Evolutionary conservation across 1,284 basidiomycete genomes (phyloP).

Genomic region (Porodaedalea pini): DNA sequence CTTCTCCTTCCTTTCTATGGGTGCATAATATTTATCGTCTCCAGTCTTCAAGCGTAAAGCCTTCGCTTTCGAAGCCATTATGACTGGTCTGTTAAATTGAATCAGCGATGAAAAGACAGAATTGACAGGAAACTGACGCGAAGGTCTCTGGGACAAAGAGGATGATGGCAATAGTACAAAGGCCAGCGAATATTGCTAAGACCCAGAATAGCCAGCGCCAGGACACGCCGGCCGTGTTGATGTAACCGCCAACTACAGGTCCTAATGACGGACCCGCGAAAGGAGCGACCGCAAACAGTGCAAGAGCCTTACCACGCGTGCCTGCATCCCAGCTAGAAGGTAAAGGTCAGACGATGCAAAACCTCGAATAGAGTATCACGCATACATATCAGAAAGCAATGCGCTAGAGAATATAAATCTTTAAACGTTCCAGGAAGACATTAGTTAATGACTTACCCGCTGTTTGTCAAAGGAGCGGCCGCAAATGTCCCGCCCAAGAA

Average conservation of each 20-base stretch:
- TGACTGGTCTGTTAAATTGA: slow-evolving; percentile 36
- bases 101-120: too few relatives aligned
- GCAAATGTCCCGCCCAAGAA: slow-evolving; percentile 66
- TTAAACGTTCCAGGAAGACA: not conserved
- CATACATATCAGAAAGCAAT: slow-evolving; percentile 38
- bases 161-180: slow-evolving; percentile 37
- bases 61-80: slow-evolving; percentile 39
- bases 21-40: slow-evolving; percentile 50
- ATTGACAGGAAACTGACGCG: slow-evolving; percentile 36
- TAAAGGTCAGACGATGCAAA: slow-evolving; percentile 31
- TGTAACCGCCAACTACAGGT: slow-evolving; percentile 48
- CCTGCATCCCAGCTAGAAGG: slow-evolving; percentile 47
- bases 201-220: slow-evolving; percentile 51
- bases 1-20: slow-evolving; percentile 33
- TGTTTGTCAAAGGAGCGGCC: slow-evolving; percentile 46
- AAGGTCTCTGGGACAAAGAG: slow-evolving; percentile 48
- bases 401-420: slow-evolving; percentile 30
- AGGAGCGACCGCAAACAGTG: slow-evolving; percentile 49
- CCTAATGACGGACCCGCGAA: slow-evolving; percentile 44
- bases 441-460: slow-evolving; percentile 40
- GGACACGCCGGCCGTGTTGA: slow-evolving; percentile 39
- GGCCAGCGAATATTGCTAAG: slow-evolving; percentile 43
- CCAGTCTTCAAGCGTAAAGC: slow-evolving; percentile 44
- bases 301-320: slow-evolving; percentile 50
- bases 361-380: slow-evolving; percentile 27